phyloP scores from a whole-genome alignment of 1,284 basidiomycete species.

The Bjerkandera adusta region DNA sequence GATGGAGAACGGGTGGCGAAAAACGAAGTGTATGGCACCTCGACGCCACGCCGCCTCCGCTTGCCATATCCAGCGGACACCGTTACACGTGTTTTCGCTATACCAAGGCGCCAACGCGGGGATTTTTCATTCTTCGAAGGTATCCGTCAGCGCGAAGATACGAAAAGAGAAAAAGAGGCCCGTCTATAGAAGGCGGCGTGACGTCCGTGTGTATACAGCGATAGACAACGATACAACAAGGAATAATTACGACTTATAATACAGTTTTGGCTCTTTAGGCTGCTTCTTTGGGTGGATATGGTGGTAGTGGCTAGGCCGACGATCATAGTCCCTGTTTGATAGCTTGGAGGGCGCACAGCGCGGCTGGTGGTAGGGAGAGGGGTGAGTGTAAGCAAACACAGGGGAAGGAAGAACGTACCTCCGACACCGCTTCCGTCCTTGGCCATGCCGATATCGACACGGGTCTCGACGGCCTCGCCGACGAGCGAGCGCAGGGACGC shows the following conservation, averaged over 20 bases:
- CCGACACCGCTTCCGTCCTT: conserved; percentile 98
- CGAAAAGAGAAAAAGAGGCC: too few species aligned
- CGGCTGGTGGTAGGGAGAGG: conserved; percentile 46
- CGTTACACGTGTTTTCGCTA: too few species aligned
- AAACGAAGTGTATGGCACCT: too few species aligned
- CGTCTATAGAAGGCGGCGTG: too few species aligned
- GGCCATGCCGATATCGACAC: conserved; percentile 86
- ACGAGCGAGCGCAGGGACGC: conserved; percentile 75
- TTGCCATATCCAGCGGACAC: too few species aligned
- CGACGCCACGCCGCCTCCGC: too few species aligned
- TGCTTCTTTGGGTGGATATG: background rate
- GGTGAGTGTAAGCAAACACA: background rate
- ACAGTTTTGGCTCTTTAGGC: background rate
- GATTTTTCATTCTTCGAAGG: too few species aligned
- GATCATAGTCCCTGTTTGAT: conserved; percentile 43
- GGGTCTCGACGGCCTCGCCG: conserved; percentile 76
- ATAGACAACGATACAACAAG: background rate
- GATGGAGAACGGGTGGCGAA: too few species aligned
- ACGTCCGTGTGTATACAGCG: too few species aligned
- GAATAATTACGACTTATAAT: conserved; percentile 5
- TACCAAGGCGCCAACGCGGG: too few species aligned
- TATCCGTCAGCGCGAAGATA: too few species aligned
- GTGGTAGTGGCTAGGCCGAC: too few species aligned
- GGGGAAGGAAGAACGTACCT: conserved; percentile 51
- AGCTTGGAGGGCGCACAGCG: conserved; percentile 72